These are phyloP conservation scores for Ramaria sp. DNA, from an alignment of 768 basidiomycete genomes.

Conservation along the genomic window DNA sequence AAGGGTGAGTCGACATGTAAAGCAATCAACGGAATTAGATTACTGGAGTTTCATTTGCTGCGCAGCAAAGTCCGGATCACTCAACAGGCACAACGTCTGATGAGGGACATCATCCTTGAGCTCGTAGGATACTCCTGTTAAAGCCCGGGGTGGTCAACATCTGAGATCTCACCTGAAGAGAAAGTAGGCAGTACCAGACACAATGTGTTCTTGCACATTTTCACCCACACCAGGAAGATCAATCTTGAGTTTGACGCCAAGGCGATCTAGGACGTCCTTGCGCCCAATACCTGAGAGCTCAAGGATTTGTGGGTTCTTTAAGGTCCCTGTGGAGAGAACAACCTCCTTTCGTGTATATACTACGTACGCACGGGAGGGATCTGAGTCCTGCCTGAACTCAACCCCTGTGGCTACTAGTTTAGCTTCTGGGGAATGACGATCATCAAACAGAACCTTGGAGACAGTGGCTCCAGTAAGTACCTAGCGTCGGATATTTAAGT, in stretches of 20 bases:
- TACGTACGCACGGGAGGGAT: slow-evolving; percentile 14
- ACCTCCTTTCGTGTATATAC: slow-evolving; percentile 39
- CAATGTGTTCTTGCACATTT: slow-evolving; percentile 39
- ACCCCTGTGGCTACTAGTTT: slow-evolving; percentile 34
- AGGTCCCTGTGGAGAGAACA: slow-evolving; percentile 33
- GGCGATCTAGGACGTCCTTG: slow-evolving; percentile 30
- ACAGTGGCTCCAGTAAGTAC: slow-evolving; percentile 20
- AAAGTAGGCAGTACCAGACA: slow-evolving; percentile 15
- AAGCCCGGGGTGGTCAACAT: not conserved
- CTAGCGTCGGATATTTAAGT: not conserved
- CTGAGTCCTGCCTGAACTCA: slow-evolving; percentile 27
- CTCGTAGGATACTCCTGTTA: slow-evolving; percentile 13
- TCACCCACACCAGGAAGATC: slow-evolving; percentile 73
- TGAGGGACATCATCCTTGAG: slow-evolving; percentile 19
- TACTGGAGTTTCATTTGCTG: slow-evolving; percentile 26
- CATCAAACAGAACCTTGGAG: slow-evolving; percentile 14
- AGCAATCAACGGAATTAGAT: slow-evolving; percentile 6
- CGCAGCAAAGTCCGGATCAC: slow-evolving; percentile 17
- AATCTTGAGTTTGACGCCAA: slow-evolving; percentile 38
- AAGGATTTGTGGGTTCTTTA: slow-evolving; percentile 40
- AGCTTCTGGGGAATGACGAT: not conserved
- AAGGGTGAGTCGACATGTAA: slow-evolving; percentile 8
- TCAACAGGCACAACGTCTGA: slow-evolving; percentile 21
- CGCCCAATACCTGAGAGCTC: slow-evolving; percentile 64
- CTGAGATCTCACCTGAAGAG: not conserved